Conservation (phyloP, 2,329 filamentous ascomycete species). For the Aspergillus pseudotamarii region DNA sequence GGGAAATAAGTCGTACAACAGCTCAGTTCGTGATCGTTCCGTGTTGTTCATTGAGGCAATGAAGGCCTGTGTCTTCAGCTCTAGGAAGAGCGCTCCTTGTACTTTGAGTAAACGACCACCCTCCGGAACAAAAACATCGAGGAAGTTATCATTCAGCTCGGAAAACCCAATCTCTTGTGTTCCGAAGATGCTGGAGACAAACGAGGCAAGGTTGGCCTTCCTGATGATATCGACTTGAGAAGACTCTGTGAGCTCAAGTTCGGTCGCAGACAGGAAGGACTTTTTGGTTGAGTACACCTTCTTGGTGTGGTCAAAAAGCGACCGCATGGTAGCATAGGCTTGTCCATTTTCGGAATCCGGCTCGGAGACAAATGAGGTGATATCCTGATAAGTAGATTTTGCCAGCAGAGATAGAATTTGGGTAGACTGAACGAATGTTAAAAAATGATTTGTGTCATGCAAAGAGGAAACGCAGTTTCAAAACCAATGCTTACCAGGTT, state of each 20-base stretch:
- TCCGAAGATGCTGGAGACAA: conserved; percentile 65
- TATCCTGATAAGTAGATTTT: conserved; percentile 59
- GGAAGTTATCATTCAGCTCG: conserved; percentile 64
- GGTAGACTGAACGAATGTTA: conserved; percentile 49
- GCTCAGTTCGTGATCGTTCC: conserved; percentile 57
- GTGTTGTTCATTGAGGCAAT: conserved; percentile 63
- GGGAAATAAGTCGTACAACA: conserved; percentile 64
- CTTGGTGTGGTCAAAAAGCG: conserved; percentile 65
- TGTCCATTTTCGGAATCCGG: conserved; percentile 60
- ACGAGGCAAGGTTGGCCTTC: conserved; percentile 67
- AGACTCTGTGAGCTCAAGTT: conserved; percentile 54
- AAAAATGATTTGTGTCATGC: conserved; percentile 1
- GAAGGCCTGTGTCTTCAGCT: conserved; percentile 69
- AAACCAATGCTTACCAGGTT: conserved; percentile 53
- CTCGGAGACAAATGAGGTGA: conserved; percentile 59
- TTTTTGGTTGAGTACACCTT: conserved; percentile 61
- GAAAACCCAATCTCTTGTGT: conserved; percentile 66
- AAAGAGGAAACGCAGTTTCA: conserved; percentile 8
- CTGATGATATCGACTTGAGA: conserved; percentile 62
- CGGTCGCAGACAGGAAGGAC: conserved; percentile 58
- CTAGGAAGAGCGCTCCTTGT: conserved; percentile 63
- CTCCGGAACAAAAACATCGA: conserved; percentile 65
- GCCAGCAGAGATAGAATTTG: conserved; percentile 62
- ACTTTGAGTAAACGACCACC: conserved; percentile 61
- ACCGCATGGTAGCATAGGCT: conserved; percentile 64